Evolutionary conservation across 202 grass and related monocot species (phyloP), one percentile per base, ranked within the genome.

Genomic region (Musa balbisiana): DNA sequence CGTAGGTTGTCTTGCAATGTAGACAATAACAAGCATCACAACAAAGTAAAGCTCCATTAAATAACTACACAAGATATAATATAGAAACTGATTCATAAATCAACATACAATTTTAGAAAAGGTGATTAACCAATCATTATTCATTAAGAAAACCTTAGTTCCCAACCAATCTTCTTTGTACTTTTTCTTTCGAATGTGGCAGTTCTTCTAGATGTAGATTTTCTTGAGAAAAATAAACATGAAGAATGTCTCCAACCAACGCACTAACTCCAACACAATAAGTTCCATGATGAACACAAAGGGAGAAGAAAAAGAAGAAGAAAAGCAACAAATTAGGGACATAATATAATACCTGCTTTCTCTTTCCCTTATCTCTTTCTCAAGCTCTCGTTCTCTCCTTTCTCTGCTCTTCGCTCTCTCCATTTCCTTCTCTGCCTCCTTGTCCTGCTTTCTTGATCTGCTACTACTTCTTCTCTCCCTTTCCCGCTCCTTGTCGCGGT

Each of bases 401-500:
- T 56, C 69, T 33, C 53, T 73, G 78, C 52, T 79, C 73, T 66
- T 86, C 62, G 43, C 75, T 69, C 33, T 86, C 84, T 56, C 62
- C 82, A 76, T 64, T 82, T 55, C 69, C 67, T 53, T 86, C 84
- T 62, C 80, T 15, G 52, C 24, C 2, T 73, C 71, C 71, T 62
- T 20, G 13, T 62, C 58, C 9, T 20, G 58, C 14, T 23, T 90
- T 6, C 53, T 83, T 22, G 78, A 80, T n/a, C 49, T 29, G 78
- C 78, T 80, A 3, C 69, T 73, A 49, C 78, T 80, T 56, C 78
- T 80, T 19, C 13, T 80, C 49, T 87, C 83, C 29, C 53, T 74
- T 51, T 88, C 86, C 19, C 65, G 83, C 73, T 82, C 86, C 21
- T 5, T 79, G 2, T 89, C 90, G 58, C 43, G 55, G 9, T 81